Evolutionary conservation across 306 rosid genomes (phyloP).

Genomic region (Lagenaria siceraria): DNA sequence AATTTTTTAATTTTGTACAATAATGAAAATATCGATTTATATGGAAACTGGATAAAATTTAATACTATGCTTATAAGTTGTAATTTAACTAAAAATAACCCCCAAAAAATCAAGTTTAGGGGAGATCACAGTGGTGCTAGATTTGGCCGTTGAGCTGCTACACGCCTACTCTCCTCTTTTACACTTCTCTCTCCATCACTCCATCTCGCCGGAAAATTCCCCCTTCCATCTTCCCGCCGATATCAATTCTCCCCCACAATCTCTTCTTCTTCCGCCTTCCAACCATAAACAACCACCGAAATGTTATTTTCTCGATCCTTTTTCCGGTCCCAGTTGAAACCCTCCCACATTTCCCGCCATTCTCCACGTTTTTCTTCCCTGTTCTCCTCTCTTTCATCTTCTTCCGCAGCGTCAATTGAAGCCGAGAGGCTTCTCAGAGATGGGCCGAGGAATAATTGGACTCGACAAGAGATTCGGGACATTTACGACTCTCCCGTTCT

Average conservation of each 20-base stretch:
- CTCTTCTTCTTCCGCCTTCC: background rate
- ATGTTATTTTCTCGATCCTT: conserved; percentile 32
- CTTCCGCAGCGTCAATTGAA: conserved; percentile 64
- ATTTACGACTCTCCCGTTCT: conserved; percentile 73
- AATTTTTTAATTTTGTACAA: too few species aligned
- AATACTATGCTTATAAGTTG: too few species aligned
- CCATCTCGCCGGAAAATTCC: background rate
- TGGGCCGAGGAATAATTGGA: conserved; percentile 77
- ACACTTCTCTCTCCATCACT: background rate
- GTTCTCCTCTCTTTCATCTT: conserved; percentile 6
- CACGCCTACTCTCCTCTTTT: background rate
- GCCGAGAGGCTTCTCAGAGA: conserved; percentile 53
- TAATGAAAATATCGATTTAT: too few species aligned
- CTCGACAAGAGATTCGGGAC: conserved; percentile 47
- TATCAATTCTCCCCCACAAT: background rate
- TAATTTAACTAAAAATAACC: too few species aligned
- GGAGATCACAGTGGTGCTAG: background rate
- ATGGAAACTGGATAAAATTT: too few species aligned
- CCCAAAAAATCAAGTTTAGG: background rate
- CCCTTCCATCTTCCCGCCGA: background rate
- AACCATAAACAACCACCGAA: background rate
- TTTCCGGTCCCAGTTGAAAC: conserved; percentile 15
- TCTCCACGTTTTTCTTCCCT: conserved; percentile 18
- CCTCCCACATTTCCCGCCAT: conserved; percentile 17
- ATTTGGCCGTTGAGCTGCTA: background rate